Evolutionary conservation across 805 yeast species (phyloP), one percentile per base, ranked within the genome.

Genomic region (Metschnikowia reukaufii): DNA sequence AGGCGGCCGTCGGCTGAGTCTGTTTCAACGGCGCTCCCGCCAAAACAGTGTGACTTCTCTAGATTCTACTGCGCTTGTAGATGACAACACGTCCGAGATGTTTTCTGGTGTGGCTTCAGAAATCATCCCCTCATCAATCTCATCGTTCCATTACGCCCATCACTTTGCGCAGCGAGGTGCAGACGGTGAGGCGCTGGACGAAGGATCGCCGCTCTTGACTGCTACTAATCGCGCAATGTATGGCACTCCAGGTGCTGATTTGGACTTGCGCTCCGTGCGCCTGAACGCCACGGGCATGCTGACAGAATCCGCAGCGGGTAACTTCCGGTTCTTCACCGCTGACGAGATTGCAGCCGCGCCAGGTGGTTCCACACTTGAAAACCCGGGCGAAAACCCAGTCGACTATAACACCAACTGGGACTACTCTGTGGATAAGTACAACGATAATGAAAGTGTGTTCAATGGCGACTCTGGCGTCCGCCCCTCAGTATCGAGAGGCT

Each of bases 321-420:
- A 83, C 45, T 92, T 94, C 69, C 78, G 82, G 50, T 92, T 91
- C 63, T 92, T 92, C 66, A 82, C 92, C 9, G 74, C 85, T 4
- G 88, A 86, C 46, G 94, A 89, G 55, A 84, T 92, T 38, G 91
- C 86, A 58, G 73, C 77, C 42, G 97, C 98, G 0, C 94, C 87
- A 44, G 97, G 97, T 39, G 77, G 92, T 1, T 87, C 97, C 1
- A 84, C 92, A 2, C 62, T 84, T 55, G 87, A 83, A 51, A 77
- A 79, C 55, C 73, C 77, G 3, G 29, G 29, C 1, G 70, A 66
- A 27, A 72, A 76, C 27, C 76, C 78, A 0, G 78, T 86, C 18
- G 94, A 86, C 60, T 86, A 83, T 58, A 84, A 86, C 59, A 82
- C 88, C 6, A 75, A 81, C 55, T 86, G 94, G 86, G 90, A 86